Evolutionary conservation across 495 filamentous ascomycete species (phyloP).

Genomic region (Bombardia bombarda): DNA sequence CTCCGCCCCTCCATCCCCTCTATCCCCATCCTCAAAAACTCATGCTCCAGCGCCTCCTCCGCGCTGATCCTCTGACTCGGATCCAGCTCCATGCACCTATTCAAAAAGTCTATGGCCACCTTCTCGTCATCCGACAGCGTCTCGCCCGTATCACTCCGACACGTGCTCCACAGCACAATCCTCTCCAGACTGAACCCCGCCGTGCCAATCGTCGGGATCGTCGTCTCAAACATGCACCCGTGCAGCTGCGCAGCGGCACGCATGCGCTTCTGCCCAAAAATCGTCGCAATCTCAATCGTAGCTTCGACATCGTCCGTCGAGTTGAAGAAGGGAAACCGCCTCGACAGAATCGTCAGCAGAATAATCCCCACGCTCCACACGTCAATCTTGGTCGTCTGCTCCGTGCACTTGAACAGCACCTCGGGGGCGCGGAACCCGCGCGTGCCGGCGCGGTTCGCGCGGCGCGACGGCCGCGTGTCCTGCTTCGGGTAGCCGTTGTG

Average conservation of each 20-base stretch:
- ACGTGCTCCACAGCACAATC: conserved; percentile 86
- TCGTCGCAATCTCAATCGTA: conserved; percentile 91
- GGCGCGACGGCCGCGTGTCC: conserved; percentile 75
- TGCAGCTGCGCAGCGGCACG: conserved; percentile 72
- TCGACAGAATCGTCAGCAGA: conserved; percentile 79
- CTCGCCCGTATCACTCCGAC: conserved; percentile 41
- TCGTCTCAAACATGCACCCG: conserved; percentile 79
- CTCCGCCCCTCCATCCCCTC: conserved; percentile 9
- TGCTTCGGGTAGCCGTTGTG: conserved; percentile 74
- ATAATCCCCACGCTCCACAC: conserved; percentile 97
- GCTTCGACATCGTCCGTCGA: conserved; percentile 93
- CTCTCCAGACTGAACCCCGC: conserved; percentile 82
- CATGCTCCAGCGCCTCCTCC: conserved; percentile 61
- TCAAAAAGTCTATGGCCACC: conserved; percentile 57
- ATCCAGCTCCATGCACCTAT: conserved; percentile 64
- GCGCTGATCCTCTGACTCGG: conserved; percentile 64
- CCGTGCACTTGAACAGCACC: conserved; percentile 94
- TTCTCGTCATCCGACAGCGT: conserved; percentile 52
- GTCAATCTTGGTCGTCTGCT: conserved; percentile 92
- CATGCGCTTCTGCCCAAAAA: conserved; percentile 85
- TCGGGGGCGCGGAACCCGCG: conserved; percentile 93
- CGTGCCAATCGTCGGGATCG: conserved; percentile 79
- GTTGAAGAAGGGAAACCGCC: conserved; percentile 96
- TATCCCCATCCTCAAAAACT: conserved; percentile 52
- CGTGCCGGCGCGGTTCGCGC: conserved; percentile 94